A percentile compares a stretch with the other conserved stretches of the same genome.
Conservation (phyloP, 441 rosid genomes). For the Pelargonium citronellum region DNA sequence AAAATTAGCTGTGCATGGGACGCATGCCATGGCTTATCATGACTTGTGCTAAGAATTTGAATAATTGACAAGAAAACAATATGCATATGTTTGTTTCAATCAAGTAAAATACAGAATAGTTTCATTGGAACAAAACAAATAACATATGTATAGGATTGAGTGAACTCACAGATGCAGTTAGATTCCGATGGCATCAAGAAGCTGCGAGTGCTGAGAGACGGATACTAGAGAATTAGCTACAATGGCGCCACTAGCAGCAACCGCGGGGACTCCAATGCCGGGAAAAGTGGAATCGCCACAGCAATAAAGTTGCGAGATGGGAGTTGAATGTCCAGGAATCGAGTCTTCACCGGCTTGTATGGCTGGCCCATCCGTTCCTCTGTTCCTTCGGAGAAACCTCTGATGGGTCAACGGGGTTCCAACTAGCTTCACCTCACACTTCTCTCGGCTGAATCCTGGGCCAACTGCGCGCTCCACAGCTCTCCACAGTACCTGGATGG, state of each 20-base stretch:
- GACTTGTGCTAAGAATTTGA: too few relatives aligned
- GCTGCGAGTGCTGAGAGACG: conserved; percentile 36
- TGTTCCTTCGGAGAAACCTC: conserved; percentile 66
- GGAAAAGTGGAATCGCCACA: conserved; percentile 95
- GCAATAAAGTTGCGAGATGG: conserved; percentile 70
- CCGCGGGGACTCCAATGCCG: conserved; percentile 89
- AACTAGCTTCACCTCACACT: conserved; percentile 70
- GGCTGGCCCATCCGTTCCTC: conserved; percentile 87
- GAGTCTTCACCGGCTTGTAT: conserved; percentile 70
- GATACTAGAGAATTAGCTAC: conserved; percentile 47
- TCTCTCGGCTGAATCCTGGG: conserved; percentile 61
- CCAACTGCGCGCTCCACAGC: conserved; percentile 82
- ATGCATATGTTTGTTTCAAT: too few relatives aligned
- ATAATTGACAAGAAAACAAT: too few relatives aligned
- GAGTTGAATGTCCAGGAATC: conserved; percentile 79
- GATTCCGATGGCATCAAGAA: conserved; percentile 36
- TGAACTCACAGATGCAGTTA: conserved; percentile 15
- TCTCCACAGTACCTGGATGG: conserved; percentile 69
- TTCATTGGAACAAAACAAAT: too few relatives aligned
- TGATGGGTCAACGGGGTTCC: conserved; percentile 84
- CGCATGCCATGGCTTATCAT: too few relatives aligned
- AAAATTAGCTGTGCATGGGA: too few relatives aligned
- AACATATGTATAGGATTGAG: background rate
- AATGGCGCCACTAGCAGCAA: conserved; percentile 82
- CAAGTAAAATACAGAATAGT: too few relatives aligned